Evolutionary conservation across 345 rosid species (phyloP).

Genomic region (Anastatica hierochuntica): DNA sequence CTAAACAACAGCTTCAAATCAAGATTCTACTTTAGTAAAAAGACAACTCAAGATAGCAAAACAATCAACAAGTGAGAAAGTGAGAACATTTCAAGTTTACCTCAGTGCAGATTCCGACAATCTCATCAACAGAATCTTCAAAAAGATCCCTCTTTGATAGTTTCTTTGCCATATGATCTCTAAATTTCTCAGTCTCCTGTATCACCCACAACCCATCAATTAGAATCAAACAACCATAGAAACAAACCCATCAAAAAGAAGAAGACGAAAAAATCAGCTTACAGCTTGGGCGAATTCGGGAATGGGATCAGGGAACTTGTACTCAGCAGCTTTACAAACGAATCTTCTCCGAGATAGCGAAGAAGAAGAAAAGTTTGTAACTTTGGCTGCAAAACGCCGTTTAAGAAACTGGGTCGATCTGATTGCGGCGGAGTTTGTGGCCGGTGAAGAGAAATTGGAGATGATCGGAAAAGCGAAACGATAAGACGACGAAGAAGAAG

Average conservation of each 20-base stretch:
- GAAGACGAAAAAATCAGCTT: constrained; percentile 15
- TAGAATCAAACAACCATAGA: background rate
- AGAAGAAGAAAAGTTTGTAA: constrained; percentile 2
- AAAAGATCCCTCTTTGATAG: constrained; percentile 57
- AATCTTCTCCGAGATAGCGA: constrained; percentile 15
- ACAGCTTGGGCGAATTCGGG: constrained; percentile 83
- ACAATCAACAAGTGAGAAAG: no score
- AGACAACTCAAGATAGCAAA: background rate
- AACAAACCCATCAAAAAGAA: background rate
- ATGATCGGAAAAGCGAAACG: constrained; percentile 8
- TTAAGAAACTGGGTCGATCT: constrained; percentile 10
- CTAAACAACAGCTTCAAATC: no score
- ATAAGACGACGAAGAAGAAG: constrained; percentile 20
- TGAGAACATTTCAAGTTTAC: constrained; percentile 22
- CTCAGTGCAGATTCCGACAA: constrained; percentile 75
- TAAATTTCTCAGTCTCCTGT: constrained; percentile 83
- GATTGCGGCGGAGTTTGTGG: background rate
- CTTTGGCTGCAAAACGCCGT: constrained; percentile 13
- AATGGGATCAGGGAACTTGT: constrained; percentile 80
- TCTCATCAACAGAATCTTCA: constrained; percentile 58
- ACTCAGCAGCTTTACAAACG: constrained; percentile 59
- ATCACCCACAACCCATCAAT: background rate
- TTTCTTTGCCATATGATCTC: constrained; percentile 43
- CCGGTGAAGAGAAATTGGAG: constrained; percentile 14
- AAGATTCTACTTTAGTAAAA: no score